phyloP scores from a whole-genome alignment of 2,329 filamentous ascomycete genomes.

The Fusarium nanum region DNA sequence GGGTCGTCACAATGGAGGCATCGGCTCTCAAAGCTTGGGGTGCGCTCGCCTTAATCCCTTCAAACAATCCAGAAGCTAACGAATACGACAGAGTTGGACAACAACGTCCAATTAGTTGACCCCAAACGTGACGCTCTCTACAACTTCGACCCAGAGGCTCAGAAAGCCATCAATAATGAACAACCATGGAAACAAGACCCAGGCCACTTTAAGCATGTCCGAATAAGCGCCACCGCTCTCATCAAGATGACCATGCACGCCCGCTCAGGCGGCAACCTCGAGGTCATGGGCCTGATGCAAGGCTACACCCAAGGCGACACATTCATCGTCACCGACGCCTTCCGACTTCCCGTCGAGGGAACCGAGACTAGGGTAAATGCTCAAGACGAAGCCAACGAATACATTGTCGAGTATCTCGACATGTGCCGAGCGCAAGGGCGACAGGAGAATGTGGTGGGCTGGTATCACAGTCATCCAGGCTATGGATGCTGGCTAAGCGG shows the following conservation, averaged over 20 bases:
- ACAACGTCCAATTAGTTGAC: constrained; percentile 85
- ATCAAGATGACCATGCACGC: constrained; percentile 99
- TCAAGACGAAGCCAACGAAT: constrained; percentile 95
- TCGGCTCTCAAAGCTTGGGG: constrained; percentile 50
- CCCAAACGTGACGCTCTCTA: constrained; percentile 91
- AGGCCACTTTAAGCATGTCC: constrained; percentile 91
- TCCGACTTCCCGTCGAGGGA: constrained; percentile 93
- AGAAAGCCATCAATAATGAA: constrained; percentile 72
- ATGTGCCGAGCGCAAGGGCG: constrained; percentile 80
- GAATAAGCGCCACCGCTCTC: constrained; percentile 91
- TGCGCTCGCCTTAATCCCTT: background rate
- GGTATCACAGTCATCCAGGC: constrained; percentile 98
- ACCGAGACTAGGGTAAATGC: constrained; percentile 99
- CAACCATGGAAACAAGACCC: constrained; percentile 83
- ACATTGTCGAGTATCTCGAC: constrained; percentile 88
- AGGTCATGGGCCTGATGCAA: constrained; percentile 99
- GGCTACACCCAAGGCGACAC: constrained; percentile 88
- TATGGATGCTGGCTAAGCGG: constrained; percentile 98
- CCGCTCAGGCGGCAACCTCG: constrained; percentile 89
- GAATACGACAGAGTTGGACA: constrained; percentile 78
- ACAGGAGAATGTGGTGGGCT: constrained; percentile 92
- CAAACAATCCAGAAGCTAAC: constrained; percentile 16
- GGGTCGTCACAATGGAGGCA: constrained; percentile 46
- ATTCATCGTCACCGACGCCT: constrained; percentile 93
- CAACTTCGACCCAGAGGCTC: constrained; percentile 76